phyloP scores from a whole-genome alignment of 1,284 basidiomycete species.

The Moniliophthora roreri region DNA sequence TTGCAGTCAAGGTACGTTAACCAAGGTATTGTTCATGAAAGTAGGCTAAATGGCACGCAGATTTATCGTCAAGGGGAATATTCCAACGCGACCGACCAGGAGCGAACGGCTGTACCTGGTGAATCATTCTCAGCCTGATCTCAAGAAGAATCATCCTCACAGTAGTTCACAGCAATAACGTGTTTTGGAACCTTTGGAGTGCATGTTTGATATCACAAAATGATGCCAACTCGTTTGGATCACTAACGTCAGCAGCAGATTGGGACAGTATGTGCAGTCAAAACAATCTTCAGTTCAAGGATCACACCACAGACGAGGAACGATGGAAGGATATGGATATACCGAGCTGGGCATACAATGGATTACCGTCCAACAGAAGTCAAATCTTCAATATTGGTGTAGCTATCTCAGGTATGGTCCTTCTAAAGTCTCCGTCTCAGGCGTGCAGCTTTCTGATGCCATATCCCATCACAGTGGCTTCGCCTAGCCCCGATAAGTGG shows the following conservation, averaged over 20 bases:
- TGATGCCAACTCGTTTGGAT: background rate
- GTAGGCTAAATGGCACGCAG: background rate
- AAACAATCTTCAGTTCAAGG: background rate
- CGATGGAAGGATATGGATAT: slow-evolving; percentile 4
- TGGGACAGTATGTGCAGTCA: slow-evolving; percentile 8
- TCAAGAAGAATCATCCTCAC: background rate
- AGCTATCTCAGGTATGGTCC: slow-evolving; percentile 7
- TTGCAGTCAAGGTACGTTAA: background rate
- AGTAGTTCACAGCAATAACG: slow-evolving; percentile 10
- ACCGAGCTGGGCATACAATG: slow-evolving; percentile 10
- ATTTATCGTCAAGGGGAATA: background rate
- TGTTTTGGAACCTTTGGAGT: slow-evolving; percentile 13
- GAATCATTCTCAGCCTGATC: background rate
- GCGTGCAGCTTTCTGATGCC: slow-evolving; percentile 1
- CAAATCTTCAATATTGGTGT: slow-evolving; percentile 8
- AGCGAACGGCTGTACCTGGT: slow-evolving; percentile 16
- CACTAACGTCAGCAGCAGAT: background rate
- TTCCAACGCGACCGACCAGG: slow-evolving; percentile 1
- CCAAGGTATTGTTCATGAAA: background rate
- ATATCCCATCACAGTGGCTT: slow-evolving; percentile 20
- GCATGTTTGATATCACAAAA: slow-evolving; percentile 6
- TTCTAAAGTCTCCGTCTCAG: background rate
- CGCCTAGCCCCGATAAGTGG: slow-evolving; percentile 27
- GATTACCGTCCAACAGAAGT: background rate
- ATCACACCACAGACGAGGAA: background rate